Evolutionary conservation across 139 green algal species (phyloP), one percentile per base, ranked within the genome.

Genomic region (Gonium pectorale): DNA sequence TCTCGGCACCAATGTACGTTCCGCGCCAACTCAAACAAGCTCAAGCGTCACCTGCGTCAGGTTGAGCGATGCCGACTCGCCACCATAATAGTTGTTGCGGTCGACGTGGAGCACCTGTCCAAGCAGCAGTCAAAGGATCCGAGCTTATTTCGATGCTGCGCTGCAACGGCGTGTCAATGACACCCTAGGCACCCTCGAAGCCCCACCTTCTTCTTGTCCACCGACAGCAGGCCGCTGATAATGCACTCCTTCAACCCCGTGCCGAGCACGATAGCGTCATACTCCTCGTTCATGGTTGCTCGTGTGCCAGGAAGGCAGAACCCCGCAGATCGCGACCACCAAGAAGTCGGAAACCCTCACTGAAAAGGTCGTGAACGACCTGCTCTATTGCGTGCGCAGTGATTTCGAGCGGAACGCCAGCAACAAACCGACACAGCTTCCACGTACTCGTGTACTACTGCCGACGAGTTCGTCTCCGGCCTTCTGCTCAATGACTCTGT

Each of bases 201-300:
- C 37, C 79, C 6, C 67, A 99, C 96, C 94, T 99, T 99, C 27
- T 95, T 87, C 6, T 95, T 93, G 62, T 96, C 93, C 40, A 99
- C 97, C 15, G 94, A 98, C 52, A 99, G 95, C 64, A 99, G 91
- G 11, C 98, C 98, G 46, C 81, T 94, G 72, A 99, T 93, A 67
- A 99, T 98, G 91, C 98, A 99, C 78, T 99, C 98, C 89, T 99
- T 99, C n/a, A 99, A 91, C 0, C 98, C 98, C 5, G 98, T 99
- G 46, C 97, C 97, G 52, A 99, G 92, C 54, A 99, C 97, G 63
- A 99, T 98, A 21, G 94, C 97, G 79, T 99, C 97, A 73, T 99
- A 99, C 31, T 93, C 81, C 80, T 98, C 92, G 66, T 99, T 94
- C 97, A 99, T 99, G 54, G 21, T 71, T 49, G 35, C 60, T 29